Evolutionary conservation across 2,329 filamentous ascomycete species (phyloP), one percentile per base, ranked within the genome.

Genomic region (Aspergillus fumigatiaffinis): DNA sequence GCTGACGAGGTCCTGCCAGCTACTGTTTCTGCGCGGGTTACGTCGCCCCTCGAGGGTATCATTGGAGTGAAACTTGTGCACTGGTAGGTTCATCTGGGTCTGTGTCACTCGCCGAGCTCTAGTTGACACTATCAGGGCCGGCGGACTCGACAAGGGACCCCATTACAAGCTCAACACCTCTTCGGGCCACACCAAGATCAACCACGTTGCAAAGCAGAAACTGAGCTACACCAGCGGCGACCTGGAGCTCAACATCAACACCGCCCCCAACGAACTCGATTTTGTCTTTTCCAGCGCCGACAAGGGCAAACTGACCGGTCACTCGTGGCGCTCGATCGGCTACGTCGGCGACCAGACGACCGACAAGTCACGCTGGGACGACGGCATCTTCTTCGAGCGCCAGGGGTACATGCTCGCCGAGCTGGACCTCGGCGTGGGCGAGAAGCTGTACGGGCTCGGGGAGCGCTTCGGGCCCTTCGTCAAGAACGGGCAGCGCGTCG

Each of bases 391-490:
- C 63, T 67, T 70, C 38, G 71, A 76, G 52, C 66, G 68, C 5
- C 66, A 75, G 52, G 73, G 73, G 6, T 72, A 75, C 61, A 75
- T 76, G 67, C 73, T 76, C 44, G 66, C 72, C 0, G 73, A 63
- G n/a, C 67, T 76, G 7, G 73, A 76, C 50, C 60, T 76, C 1
- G 67, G 71, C 14, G 71, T 84, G 3, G 77, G 79, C 17, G 89
- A 92, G 71, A 84, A 85, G 0, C 81, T 92, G 14, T 88, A 90
- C 70, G 89, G 89, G 0, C 80, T 92, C 3, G 89, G 89, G 1
- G 89, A 92, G 73, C 80, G 89, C 14, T 92, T 92, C 68, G 89
- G 89, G 0, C 84, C 87, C 6, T 89, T 89, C 73, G 88, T 89
- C 70, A 91, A 90, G 71, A 85, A 91, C 46, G 89, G 89, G 12